A percentile compares a stretch with the other conserved stretches of the same genome.
Conservation (phyloP, 1,284 basidiomycete species). For the Ceratobasidium sp. region DNA sequence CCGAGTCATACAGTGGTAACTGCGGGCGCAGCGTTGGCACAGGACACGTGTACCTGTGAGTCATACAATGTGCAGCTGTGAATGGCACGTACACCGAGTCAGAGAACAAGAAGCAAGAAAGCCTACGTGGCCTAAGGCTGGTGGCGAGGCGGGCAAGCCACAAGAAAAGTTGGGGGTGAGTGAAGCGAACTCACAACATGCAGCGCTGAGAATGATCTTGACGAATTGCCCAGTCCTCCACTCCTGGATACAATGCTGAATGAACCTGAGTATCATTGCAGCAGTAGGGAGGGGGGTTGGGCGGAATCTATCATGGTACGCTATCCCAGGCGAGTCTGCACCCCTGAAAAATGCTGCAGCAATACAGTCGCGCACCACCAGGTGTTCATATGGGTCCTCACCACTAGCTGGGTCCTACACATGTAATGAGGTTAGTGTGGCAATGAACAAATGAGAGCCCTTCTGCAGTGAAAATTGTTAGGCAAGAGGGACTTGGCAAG, state of each 20-base stretch:
- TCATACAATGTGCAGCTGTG: no score
- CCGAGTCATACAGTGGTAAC: no score
- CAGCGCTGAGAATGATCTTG: background rate
- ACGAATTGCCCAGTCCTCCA: background rate
- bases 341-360: background rate
- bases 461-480: background rate
- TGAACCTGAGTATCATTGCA: slow-evolving; percentile 9
- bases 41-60: no score
- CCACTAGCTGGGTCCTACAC: no score
- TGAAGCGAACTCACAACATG: no score
- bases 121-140: no score
- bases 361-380: background rate
- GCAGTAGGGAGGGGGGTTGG: background rate
- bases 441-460: background rate
- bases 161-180: no score
- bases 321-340: background rate
- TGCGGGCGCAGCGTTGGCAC: no score
- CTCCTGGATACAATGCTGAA: slow-evolving; percentile 3
- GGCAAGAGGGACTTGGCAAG: background rate
- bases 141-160: no score
- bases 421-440: background rate
- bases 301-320: slow-evolving; percentile 3
- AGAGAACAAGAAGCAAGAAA: no score
- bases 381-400: background rate
- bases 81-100: no score